phyloP scores from a whole-genome alignment of 192 early-diverging fungal genomes.

The Backusella tuberculispora region DNA sequence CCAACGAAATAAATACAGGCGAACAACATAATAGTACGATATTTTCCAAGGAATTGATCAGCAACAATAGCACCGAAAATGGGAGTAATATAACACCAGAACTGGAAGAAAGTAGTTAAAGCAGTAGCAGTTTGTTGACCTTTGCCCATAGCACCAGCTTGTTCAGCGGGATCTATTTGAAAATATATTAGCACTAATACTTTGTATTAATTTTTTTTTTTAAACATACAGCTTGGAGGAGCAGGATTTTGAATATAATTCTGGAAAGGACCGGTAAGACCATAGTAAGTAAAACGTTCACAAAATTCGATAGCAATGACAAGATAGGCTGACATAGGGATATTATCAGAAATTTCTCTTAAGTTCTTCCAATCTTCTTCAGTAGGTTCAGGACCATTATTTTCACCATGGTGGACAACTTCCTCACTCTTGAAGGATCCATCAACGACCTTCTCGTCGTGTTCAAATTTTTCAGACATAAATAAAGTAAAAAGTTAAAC shows the following conservation, averaged over 20 bases:
- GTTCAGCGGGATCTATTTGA: constrained; percentile 37
- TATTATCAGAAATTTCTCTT: constrained; percentile 58
- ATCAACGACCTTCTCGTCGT: constrained; percentile 3
- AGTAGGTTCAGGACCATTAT: constrained; percentile 57
- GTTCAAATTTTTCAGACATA: constrained; percentile 9
- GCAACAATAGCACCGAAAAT: constrained; percentile 66
- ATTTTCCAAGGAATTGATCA: constrained; percentile 77
- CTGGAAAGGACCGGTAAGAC: constrained; percentile 60
- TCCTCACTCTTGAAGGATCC: constrained; percentile 38
- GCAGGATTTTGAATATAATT: constrained; percentile 56
- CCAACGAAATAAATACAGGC: constrained; percentile 66
- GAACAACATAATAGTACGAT: constrained; percentile 72
- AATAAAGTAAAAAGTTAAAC: not conserved
- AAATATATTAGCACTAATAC: not conserved
- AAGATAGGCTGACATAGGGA: constrained; percentile 58
- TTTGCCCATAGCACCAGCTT: constrained; percentile 54
- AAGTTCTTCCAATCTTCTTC: constrained; percentile 58
- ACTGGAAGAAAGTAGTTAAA: constrained; percentile 57
- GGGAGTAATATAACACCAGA: constrained; percentile 64
- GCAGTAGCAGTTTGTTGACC: constrained; percentile 59
- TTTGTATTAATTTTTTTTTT: not conserved
- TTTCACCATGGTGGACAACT: constrained; percentile 40
- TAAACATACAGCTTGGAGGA: constrained; percentile 38
- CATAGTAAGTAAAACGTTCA: constrained; percentile 69
- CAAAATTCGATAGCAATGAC: constrained; percentile 63